These are phyloP conservation scores for Polytrichum formosum DNA, from an alignment of 225 moss, liverwort and hornwort genomes.

Conservation along the genomic window DNA sequence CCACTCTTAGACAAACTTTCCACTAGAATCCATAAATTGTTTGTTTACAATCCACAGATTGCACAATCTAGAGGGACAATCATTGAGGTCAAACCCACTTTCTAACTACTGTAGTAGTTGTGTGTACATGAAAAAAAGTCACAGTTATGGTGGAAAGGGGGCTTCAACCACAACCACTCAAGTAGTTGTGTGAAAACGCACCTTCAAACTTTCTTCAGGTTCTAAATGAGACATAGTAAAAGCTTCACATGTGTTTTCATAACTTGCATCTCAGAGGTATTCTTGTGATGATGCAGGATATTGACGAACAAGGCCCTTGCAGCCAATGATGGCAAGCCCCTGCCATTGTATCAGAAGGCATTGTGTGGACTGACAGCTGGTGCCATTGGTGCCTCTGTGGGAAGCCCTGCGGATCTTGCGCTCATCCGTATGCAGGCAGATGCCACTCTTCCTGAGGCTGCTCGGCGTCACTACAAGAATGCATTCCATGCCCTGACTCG, in stretches of 20 bases:
- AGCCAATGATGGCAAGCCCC: slow-evolving; percentile 91
- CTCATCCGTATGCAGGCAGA: slow-evolving; percentile 99
- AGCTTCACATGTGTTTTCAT: not conserved
- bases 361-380: slow-evolving; percentile 91
- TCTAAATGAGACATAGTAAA: too few relatives aligned
- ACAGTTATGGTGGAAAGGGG: too few relatives aligned
- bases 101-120: too few relatives aligned
- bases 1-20: too few relatives aligned
- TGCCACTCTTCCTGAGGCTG: slow-evolving; percentile 77
- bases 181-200: too few relatives aligned
- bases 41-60: too few relatives aligned
- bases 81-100: too few relatives aligned
- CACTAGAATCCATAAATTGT: too few relatives aligned
- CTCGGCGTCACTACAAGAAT: slow-evolving; percentile 78
- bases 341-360: slow-evolving; percentile 95
- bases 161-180: too few relatives aligned
- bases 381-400: slow-evolving; percentile 89
- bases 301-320: slow-evolving; percentile 77
- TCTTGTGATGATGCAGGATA: slow-evolving; percentile 28
- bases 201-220: too few relatives aligned
- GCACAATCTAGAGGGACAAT: too few relatives aligned
- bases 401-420: slow-evolving; percentile 93
- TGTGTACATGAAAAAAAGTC: too few relatives aligned
- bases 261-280: not conserved
- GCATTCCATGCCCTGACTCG: slow-evolving; percentile 75